Base-by-base conservation (phyloP, 768 basidiomycete species). In the Serendipita sp. region DNA sequence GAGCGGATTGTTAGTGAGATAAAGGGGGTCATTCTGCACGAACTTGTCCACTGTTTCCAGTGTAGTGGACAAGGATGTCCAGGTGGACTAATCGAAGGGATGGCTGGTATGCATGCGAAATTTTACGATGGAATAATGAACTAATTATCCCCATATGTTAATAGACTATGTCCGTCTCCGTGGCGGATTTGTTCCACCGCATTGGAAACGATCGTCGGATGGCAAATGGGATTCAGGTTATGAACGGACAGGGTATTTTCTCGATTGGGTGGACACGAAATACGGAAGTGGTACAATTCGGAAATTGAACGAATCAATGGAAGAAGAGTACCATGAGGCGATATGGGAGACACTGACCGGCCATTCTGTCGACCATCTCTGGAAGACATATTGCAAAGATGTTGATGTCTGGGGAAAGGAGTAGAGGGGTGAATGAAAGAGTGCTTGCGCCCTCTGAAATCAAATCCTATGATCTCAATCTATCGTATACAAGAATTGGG, bases 21-120 rank as follows among this genome's bases (percentile, higher is more conserved):
- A 58, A 68, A 75, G 46, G 89, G 88, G 3, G 86, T 89, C 2
- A 76, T 91, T 2, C 75, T 80, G 41, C 88, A 88, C 71, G 87
- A 91, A 73, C 79, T 86, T 70, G 88, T 88, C 3, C 89, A 91
- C 68, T 89, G 86, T 70, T 90, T 79, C 71, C 89, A 90, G 70
- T 81, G 83, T 73, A 78, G 87, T 68, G 86, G 79, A 1, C 70
- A 75, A 28, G 83, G 77, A 30, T 84, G 81, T 68, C 86, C 86
- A 0, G 79, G 81, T 1, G 89, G 89, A 1, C 74, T 92, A 54
- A 82, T 88, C 67, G 89, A 92, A 70, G 89, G 89, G 18, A 78
- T 92, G 32, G 89, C 88, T 72, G 88, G 88, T 86, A 66, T 47
- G 76, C 34, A 48, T 7, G 32, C 18, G 28, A 3, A n/a, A 51